Evolutionary conservation across 2,329 filamentous ascomycete genomes (phyloP).

Genomic region (Hypoxylon sp.): DNA sequence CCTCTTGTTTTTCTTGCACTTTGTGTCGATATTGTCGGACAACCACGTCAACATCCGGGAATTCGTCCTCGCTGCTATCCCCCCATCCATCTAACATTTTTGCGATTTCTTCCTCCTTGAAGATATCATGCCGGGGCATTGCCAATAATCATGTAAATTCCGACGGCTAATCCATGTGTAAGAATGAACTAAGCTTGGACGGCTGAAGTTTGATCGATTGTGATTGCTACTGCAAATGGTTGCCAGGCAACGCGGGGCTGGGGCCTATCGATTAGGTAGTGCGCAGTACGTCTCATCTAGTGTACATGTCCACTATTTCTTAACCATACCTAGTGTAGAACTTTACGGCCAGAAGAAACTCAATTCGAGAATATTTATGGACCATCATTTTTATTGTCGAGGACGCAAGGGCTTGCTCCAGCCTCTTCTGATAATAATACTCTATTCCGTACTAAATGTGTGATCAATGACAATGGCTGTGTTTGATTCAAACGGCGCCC

Average conservation of each 20-base stretch:
- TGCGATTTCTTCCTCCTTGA: slow-evolving; percentile 17
- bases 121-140: slow-evolving; percentile 15
- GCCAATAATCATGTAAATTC: background rate
- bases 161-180: slow-evolving; percentile 3
- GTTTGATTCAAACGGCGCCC: background rate
- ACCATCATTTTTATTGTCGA: background rate
- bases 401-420: background rate
- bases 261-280: background rate
- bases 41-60: slow-evolving; percentile 56
- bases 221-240: slow-evolving; percentile 20
- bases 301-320: slow-evolving; percentile 8
- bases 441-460: background rate
- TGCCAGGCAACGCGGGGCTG: slow-evolving; percentile 41
- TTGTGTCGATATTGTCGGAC: slow-evolving; percentile 43
- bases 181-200: slow-evolving; percentile 6
- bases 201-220: slow-evolving; percentile 22
- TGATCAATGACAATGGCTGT: background rate
- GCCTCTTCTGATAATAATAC: background rate
- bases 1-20: slow-evolving; percentile 9
- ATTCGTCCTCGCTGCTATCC: slow-evolving; percentile 57
- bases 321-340: no score
- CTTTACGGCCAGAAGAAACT: slow-evolving; percentile 3
- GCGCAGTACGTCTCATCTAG: background rate
- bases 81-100: slow-evolving; percentile 41
- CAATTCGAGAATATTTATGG: slow-evolving; percentile 12